Conservation (phyloP, 495 filamentous ascomycete species). For the Cladorrhinum samala region DNA sequence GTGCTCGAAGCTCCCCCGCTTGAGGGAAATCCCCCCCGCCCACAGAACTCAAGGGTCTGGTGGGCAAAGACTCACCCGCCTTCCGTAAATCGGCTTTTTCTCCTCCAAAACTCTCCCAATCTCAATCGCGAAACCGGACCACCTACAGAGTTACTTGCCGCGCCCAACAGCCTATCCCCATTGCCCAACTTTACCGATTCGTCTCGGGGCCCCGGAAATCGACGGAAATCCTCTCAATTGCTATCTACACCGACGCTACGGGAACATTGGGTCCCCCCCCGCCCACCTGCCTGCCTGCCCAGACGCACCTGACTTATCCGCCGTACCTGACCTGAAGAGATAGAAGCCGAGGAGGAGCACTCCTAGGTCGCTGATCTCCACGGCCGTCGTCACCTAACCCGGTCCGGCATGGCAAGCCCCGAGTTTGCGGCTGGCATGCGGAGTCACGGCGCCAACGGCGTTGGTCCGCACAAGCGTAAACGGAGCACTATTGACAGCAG, state of each 20-base stretch:
- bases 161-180: conserved; percentile 21
- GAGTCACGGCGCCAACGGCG: conserved; percentile 31
- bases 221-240: conserved; percentile 5
- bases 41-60: background rate
- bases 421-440: conserved; percentile 35
- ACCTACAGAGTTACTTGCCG: conserved; percentile 21
- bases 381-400: background rate
- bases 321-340: too few relatives aligned
- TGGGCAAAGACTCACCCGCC: conserved; percentile 12
- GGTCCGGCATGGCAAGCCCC: conserved; percentile 25
- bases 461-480: conserved; percentile 41
- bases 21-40: background rate
- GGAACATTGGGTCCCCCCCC: conserved; percentile 6
- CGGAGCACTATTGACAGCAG: conserved; percentile 54
- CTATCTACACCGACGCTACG: conserved; percentile 2
- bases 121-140: conserved; percentile 32
- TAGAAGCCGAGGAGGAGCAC: too few relatives aligned
- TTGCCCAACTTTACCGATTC: conserved; percentile 20
- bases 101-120: conserved; percentile 24
- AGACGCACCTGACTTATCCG: too few relatives aligned
- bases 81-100: conserved; percentile 30
- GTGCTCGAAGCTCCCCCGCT: conserved; percentile 2
- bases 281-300: too few relatives aligned
- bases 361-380: conserved; percentile 5
- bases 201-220: conserved; percentile 20